phyloP scores from a whole-genome alignment of 441 rosid species.

The Jatropha multifida region DNA sequence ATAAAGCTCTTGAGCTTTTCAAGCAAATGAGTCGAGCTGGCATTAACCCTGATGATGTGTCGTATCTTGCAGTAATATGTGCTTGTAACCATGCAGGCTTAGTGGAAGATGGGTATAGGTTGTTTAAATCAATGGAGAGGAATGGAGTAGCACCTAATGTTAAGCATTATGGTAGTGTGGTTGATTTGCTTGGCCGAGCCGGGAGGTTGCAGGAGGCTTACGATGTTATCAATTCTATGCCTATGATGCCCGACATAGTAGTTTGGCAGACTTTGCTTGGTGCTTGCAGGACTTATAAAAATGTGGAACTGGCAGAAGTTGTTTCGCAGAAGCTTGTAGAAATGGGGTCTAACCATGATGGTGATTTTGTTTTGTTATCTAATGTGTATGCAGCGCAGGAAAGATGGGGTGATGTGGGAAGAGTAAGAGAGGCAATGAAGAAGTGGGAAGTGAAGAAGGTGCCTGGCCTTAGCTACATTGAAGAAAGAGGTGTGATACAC shows the following conservation, averaged over 20 bases:
- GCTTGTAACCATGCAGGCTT: conserved; percentile 87
- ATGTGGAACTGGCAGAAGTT: conserved; percentile 74
- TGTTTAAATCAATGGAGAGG: conserved; percentile 58
- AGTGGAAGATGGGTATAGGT: conserved; percentile 61
- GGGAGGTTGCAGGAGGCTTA: conserved; percentile 72
- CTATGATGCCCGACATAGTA: conserved; percentile 58
- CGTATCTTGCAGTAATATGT: conserved; percentile 59
- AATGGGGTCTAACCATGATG: conserved; percentile 71
- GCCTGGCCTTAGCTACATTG: conserved; percentile 80
- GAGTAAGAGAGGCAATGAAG: conserved; percentile 72
- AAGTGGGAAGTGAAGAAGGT: conserved; percentile 65
- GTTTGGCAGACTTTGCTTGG: conserved; percentile 90
- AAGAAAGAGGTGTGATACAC: conserved; percentile 55
- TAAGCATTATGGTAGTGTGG: conserved; percentile 82
- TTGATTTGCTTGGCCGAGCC: conserved; percentile 80
- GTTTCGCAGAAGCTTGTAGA: conserved; percentile 60
- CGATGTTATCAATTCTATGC: conserved; percentile 59
- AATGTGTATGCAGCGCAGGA: conserved; percentile 75
- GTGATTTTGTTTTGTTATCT: conserved; percentile 74
- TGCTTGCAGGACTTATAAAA: conserved; percentile 63
- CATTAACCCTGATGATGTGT: conserved; percentile 54
- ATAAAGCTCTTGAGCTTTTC: conserved; percentile 61
- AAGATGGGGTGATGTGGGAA: conserved; percentile 80
- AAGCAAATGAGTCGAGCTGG: conserved; percentile 42
- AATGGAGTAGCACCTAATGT: conserved; percentile 51